phyloP scores from a whole-genome alignment of 2,329 filamentous ascomycete species.

The Mycosphaerella arachidis region DNA sequence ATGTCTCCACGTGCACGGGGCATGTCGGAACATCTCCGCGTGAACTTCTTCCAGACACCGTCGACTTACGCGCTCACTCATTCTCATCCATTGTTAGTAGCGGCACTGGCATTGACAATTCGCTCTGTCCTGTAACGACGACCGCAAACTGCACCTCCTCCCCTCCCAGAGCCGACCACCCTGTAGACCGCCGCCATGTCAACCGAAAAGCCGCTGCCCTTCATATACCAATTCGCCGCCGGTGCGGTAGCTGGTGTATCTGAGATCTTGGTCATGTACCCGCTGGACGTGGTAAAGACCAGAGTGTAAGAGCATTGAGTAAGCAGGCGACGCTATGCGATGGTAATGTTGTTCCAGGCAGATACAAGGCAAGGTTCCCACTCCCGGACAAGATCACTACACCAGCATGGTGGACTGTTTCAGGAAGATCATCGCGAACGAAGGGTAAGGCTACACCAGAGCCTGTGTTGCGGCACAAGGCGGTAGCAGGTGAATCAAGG shows the following conservation, averaged over 20 bases:
- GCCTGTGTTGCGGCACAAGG: background rate
- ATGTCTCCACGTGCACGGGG: too few species aligned
- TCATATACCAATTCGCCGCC: slow-evolving; percentile 91
- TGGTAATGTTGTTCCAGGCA: slow-evolving; percentile 27
- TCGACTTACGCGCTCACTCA: background rate
- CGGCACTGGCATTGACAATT: background rate
- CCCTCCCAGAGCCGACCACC: slow-evolving; percentile 17
- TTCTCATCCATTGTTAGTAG: background rate
- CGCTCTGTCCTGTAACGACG: background rate
- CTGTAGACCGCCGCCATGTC: slow-evolving; percentile 37
- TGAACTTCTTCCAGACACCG: background rate
- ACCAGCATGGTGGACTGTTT: slow-evolving; percentile 98
- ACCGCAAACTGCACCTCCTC: background rate
- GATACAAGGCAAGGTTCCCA: slow-evolving; percentile 56
- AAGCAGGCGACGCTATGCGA: background rate
- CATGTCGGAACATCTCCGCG: too few species aligned
- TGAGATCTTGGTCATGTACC: slow-evolving; percentile 75
- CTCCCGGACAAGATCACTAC: slow-evolving; percentile 75
- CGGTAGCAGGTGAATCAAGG: background rate
- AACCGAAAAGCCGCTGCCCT: slow-evolving; percentile 72
- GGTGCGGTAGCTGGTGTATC: slow-evolving; percentile 97
- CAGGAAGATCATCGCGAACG: slow-evolving; percentile 90
- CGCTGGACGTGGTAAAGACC: slow-evolving; percentile 96
- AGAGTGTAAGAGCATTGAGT: slow-evolving; percentile 64
- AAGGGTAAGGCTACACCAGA: slow-evolving; percentile 63